Evolutionary conservation across 495 filamentous ascomycete species (phyloP), one percentile per base, ranked within the genome.

Genomic region (Trichocladium antarcticum): DNA sequence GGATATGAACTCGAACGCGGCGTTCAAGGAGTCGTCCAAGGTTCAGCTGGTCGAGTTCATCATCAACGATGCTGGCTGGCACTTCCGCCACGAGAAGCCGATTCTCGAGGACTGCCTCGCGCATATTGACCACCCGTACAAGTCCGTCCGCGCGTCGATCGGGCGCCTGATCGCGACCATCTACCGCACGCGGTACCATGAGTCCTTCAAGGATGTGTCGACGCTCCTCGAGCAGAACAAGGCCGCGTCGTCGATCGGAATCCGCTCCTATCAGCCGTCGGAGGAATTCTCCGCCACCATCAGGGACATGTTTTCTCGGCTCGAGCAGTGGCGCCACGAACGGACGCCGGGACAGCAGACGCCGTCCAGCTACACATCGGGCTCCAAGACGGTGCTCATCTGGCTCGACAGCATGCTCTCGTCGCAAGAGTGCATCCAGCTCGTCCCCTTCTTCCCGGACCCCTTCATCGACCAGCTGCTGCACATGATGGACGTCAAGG

Each of bases 401-500:
- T 97, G 93, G 93, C 77, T 99, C 20, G 90, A 99, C 65, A 83
- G 81, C 29, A 93, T 87, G 20, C 73, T 99, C 3, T 85, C 86
- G 1, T 90, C 85, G 0, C 83, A 89, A 51, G 93, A 99, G 61
- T 99, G 92, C 68, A 94, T 81, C 0, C 84, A 90, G 56, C 78
- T 97, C 10, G 79, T 92, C 8, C 77, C 84, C 2, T 97, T 95
- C 78, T 95, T 97, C 72, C 85, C 87, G 1, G 75, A 86, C 42
- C 73, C 85, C 7, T 89, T 97, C 55, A 88, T 93, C 53, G 85
- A 87, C 35, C 82, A 95, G 64, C 78, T 97, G 40, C 70, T 99
- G 38, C 89, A 97, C 68, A 99, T 99, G 92, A 99, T 99, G 92
- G 92, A 99, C 63, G 85, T 99, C 54, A 96, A 95, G 65, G 92